Percentiles rank a stretch among this genome's conserved stretches.
These are phyloP conservation scores for Dryadomyces quercivorus DNA, from an alignment of 2,329 filamentous ascomycete species.

Conservation along the genomic window DNA sequence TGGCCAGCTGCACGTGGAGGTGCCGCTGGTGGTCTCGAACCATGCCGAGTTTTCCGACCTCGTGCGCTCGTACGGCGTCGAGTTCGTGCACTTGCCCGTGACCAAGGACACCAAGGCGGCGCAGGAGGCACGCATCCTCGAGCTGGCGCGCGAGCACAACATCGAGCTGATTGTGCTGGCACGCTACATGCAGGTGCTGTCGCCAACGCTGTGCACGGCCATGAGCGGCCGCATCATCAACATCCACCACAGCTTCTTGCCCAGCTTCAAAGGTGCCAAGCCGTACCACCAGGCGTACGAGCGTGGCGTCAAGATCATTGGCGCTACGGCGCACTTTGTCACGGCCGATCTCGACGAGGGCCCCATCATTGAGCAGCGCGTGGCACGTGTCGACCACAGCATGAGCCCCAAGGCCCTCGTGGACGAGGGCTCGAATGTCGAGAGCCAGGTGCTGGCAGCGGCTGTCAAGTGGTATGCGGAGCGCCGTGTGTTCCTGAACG, in stretches of 20 bases:
- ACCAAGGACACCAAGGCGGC: constrained; percentile 63
- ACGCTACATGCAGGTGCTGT: constrained; percentile 80
- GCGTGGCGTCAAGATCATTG: constrained; percentile 78
- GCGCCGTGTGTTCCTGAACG: constrained; percentile 65
- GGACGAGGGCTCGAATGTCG: constrained; percentile 70
- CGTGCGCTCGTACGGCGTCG: constrained; percentile 61
- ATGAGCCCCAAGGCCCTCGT: constrained; percentile 66
- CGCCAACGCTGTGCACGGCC: constrained; percentile 57
- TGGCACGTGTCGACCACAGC: constrained; percentile 63
- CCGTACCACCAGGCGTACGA: constrained; percentile 84
- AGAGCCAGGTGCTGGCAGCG: constrained; percentile 69
- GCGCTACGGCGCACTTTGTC: constrained; percentile 76
- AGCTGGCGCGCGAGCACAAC: constrained; percentile 53
- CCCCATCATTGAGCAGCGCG: constrained; percentile 77
- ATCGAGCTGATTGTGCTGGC: constrained; percentile 73
- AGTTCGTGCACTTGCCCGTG: constrained; percentile 72
- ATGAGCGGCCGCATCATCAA: constrained; percentile 87
- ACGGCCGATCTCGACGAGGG: constrained; percentile 78
- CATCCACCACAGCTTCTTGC: constrained; percentile 81
- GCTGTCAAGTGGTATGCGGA: constrained; percentile 80
- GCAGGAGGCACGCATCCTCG: constrained; percentile 61
- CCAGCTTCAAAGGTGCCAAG: constrained; percentile 77
- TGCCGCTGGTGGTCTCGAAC: constrained; percentile 72
- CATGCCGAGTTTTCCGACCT: constrained; percentile 61
- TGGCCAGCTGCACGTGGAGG: constrained; percentile 57